These are phyloP conservation scores for Cystobasidium sp. DNA, from an alignment of 1,284 basidiomycete species.

Conservation along the genomic window DNA sequence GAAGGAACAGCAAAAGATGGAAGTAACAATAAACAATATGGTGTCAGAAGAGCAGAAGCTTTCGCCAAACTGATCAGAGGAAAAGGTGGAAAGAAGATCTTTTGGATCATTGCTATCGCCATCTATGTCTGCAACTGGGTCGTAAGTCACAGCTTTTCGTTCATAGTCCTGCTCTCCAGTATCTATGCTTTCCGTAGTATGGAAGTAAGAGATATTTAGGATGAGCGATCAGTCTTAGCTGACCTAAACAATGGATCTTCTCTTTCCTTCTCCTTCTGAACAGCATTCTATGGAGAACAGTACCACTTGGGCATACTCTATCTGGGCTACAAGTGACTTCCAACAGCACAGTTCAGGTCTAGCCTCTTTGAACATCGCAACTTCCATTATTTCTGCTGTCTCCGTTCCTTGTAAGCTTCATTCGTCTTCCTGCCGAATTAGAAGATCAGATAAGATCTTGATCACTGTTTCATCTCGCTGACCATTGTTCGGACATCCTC, in stretches of 20 bases:
- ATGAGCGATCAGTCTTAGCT: neutral
- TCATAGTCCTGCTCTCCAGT: neutral
- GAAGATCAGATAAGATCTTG: slow-evolving; percentile 9
- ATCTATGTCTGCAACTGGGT: slow-evolving; percentile 40
- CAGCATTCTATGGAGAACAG: slow-evolving; percentile 40
- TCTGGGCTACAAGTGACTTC: slow-evolving; percentile 45
- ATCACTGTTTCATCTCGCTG: neutral
- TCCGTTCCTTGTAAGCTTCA: slow-evolving; percentile 34
- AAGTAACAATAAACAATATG: slow-evolving; percentile 19
- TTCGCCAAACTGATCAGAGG: slow-evolving; percentile 22
- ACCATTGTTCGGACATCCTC: neutral
- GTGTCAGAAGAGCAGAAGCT: slow-evolving; percentile 25
- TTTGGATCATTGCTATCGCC: slow-evolving; percentile 30
- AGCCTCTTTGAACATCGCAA: slow-evolving; percentile 42
- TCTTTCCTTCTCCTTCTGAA: neutral
- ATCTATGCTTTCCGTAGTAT: neutral
- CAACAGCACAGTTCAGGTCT: slow-evolving; percentile 43
- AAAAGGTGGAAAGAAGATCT: slow-evolving; percentile 25
- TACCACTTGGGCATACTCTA: slow-evolving; percentile 36
- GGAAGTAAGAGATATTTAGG: neutral
- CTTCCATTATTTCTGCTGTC: slow-evolving; percentile 42
- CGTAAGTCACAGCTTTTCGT: slow-evolving; percentile 1
- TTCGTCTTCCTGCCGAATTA: neutral
- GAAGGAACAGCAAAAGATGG: slow-evolving; percentile 14
- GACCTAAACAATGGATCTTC: neutral